Evolutionary conservation across 2,329 filamentous ascomycete genomes (phyloP), one percentile per base, ranked within the genome.

Genomic region (Fusarium oxysporum): DNA sequence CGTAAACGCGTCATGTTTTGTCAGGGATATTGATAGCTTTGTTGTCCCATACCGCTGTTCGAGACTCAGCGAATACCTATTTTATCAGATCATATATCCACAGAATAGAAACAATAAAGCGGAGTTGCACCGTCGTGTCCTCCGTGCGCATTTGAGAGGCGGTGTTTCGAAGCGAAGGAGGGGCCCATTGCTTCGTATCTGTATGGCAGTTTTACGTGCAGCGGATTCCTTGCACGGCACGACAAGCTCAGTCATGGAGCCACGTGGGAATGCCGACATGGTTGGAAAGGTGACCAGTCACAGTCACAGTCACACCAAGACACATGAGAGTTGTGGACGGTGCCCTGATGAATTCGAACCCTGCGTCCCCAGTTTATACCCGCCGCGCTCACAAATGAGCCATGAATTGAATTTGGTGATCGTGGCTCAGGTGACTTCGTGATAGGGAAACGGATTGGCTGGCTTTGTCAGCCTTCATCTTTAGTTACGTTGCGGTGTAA

Each of bases 231-330:
- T 57, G 58, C 41, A 60, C 57, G 47, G 65, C 71, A 65, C 41
- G 57, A 65, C 38, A 48, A 70, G 64, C 64, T 73, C 62, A 70
- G 61, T 64, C 47, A 68, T 77, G 62, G 56, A 73, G 70, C 74
- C 76, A 77, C 76, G 76, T 77, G 76, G 76, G 65, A 77, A 68
- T 68, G 68, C 57, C 62, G 68, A 72, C 72, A 70, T 43, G 67
- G 60, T 50, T 50, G 62, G 50, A 65, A 71, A 77, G 61, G 54
- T 73, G 76, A 77, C 69, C 67, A 77, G 76, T 76, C 71, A 77
- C 57, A 62, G 40, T 48, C 33, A 28, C 30, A 48, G 32, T 57
- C 23, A 48, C 32, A 28, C 54, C 54, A n/a, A 35, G 40, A 28
- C 40, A 53, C 50, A 38, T 38, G 23, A 21, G 33, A 38, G 50